Evolutionary conservation across 2,329 filamentous ascomycete genomes (phyloP), one percentile per base, ranked within the genome.

Genomic region (Fusarium protoensiforme): DNA sequence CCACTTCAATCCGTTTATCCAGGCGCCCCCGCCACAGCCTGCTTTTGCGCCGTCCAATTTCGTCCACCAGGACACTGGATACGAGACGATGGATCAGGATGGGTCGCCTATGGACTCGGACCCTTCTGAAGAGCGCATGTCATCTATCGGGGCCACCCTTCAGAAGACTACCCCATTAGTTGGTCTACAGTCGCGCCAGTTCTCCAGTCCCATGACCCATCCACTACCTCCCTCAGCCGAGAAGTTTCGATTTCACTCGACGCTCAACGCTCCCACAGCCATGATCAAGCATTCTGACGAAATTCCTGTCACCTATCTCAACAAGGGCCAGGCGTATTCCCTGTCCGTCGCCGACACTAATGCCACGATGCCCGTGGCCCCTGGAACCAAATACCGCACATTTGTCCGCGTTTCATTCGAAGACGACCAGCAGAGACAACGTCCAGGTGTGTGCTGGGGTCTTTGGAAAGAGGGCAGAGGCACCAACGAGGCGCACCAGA

Each of bases 341-440:
- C 86, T 99, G 20, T 93, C 93, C 3, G 89, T 99, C 31, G 86
- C 93, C 54, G 96, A 99, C 79, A 96, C 93, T 0, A 86, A 87
- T 7, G 89, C 92, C 2, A 85, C 88, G 2, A 83, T 92, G 6
- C 87, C 90, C 3, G 84, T 89, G 36, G 81, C 85, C 0, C 88
- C 88, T 6, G 91, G 91, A 10, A 86, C 92, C 16, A 92, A 89
- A 74, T 98, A 98, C 80, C 91, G 96, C 63, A 98, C 96, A 0
- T 98, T 93, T 80, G 90, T 99, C 54, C 92, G 96, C n/a, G 92
- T 99, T 54, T 98, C 96, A 0, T 99, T 98, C 78, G 96, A 99
- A 80, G 96, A 99, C 71, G 95, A 98, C 70, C 93, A 97, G 80
- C 96, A 98, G 81, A 89, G 96, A 70, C 91, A 92, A 78, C 94